Evolutionary conservation across 2,329 filamentous ascomycete genomes (phyloP).

Genomic region (Ceratocystis huliohia): DNA sequence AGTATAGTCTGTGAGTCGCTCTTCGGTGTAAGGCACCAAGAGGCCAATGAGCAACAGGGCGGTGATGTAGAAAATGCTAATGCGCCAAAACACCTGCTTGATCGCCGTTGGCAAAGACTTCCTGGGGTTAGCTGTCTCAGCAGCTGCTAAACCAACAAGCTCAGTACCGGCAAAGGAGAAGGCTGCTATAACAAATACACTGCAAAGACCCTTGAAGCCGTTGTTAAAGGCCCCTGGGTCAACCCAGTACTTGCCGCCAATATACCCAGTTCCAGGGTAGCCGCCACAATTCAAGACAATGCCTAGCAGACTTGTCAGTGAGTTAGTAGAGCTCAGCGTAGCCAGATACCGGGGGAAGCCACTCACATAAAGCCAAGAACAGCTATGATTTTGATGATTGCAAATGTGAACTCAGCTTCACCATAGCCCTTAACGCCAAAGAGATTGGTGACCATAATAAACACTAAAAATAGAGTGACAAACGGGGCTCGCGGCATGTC

Average conservation of each 20-base stretch:
- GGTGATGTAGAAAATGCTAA: conserved; percentile 79
- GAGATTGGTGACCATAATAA: conserved; percentile 71
- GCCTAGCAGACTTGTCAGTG: conserved; percentile 54
- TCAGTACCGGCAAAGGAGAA: conserved; percentile 68
- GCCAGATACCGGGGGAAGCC: background rate
- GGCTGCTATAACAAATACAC: conserved; percentile 62
- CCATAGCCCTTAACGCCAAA: conserved; percentile 83
- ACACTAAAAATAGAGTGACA: conserved; percentile 65
- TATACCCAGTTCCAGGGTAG: conserved; percentile 58
- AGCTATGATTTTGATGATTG: conserved; percentile 72
- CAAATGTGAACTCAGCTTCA: conserved; percentile 80
- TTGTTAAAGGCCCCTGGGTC: conserved; percentile 74
- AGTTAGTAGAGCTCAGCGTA: conserved; percentile 9
- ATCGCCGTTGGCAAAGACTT: conserved; percentile 76
- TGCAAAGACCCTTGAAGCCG: conserved; percentile 72
- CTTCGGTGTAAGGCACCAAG: conserved; percentile 57
- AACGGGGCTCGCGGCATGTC: conserved; percentile 57
- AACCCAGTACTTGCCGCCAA: conserved; percentile 66
- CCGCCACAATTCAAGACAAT: conserved; percentile 78
- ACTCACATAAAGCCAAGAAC: conserved; percentile 77
- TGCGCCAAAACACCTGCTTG: conserved; percentile 93
- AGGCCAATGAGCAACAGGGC: conserved; percentile 70
- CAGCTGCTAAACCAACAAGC: conserved; percentile 62
- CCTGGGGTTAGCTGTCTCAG: conserved; percentile 64
- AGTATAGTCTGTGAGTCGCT: conserved; percentile 29